Conservation (phyloP, 2,329 filamentous ascomycete species). For the Magnaporthales sp. region DNA sequence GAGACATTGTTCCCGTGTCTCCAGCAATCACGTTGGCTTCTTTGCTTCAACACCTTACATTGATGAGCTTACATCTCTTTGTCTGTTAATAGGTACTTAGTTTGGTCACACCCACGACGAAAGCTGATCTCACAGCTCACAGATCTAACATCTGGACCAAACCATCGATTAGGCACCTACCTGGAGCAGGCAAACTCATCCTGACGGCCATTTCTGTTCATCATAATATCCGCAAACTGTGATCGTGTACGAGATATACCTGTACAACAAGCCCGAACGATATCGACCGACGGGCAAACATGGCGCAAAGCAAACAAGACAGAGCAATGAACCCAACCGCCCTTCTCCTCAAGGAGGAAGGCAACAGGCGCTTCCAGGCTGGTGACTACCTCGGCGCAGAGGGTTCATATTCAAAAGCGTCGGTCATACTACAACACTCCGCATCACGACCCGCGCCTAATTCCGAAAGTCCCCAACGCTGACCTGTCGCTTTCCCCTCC, state of each 20-base stretch:
- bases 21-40: neutral
- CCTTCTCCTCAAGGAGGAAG: conserved; percentile 42
- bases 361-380: conserved; percentile 56
- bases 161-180: neutral
- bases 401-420: conserved; percentile 64
- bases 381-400: conserved; percentile 61
- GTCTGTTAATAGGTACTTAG: neutral
- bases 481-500: neutral
- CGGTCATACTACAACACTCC: conserved; percentile 18
- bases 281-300: neutral
- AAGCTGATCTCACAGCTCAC: neutral
- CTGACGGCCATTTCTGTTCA: neutral
- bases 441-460: neutral
- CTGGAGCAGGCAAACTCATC: neutral
- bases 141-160: neutral
- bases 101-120: neutral
- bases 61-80: neutral
- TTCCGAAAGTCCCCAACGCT: neutral
- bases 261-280: neutral
- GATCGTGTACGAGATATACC: neutral
- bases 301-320: neutral
- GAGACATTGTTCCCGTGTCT: neutral
- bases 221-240: neutral
- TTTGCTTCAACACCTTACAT: neutral
- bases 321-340: conserved; percentile 20